Conservation (phyloP, 1,284 basidiomycete genomes). For the Trametes polyzona region DNA sequence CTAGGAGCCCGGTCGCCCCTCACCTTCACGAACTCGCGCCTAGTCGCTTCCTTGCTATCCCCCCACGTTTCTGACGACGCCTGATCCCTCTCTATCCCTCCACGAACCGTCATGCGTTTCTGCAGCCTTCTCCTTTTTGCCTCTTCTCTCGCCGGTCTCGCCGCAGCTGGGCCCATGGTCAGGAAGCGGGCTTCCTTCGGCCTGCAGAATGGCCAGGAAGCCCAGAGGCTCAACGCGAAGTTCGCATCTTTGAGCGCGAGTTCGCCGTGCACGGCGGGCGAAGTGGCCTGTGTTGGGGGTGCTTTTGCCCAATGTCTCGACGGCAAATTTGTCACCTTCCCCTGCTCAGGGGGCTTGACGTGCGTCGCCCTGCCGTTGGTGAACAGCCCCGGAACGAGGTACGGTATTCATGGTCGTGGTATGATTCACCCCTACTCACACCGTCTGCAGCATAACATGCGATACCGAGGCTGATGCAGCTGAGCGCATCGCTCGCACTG, state of each 20-base stretch:
- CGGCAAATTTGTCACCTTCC: slow-evolving; percentile 44
- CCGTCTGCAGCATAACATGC: slow-evolving; percentile 28
- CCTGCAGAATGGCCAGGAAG: slow-evolving; percentile 47
- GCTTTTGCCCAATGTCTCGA: slow-evolving; percentile 47
- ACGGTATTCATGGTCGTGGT: neutral
- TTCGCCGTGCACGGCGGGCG: slow-evolving; percentile 42
- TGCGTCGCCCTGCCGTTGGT: slow-evolving; percentile 62
- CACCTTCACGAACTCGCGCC: slow-evolving; percentile 24
- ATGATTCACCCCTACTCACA: neutral
- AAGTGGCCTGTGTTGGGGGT: slow-evolving; percentile 38
- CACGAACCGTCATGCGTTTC: slow-evolving; percentile 29
- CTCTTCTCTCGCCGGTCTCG: slow-evolving; percentile 23
- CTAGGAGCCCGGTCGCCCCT: slow-evolving; percentile 25
- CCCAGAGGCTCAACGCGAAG: slow-evolving; percentile 48
- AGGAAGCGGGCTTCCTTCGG: slow-evolving; percentile 31
- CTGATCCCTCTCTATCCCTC: slow-evolving; percentile 4
- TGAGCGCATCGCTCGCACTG: slow-evolving; percentile 25
- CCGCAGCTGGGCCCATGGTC: slow-evolving; percentile 26
- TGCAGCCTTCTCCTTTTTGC: slow-evolving; percentile 25
- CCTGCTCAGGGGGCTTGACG: slow-evolving; percentile 43
- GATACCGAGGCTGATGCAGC: slow-evolving; percentile 28
- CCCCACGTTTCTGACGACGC: slow-evolving; percentile 16
- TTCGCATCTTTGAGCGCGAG: slow-evolving; percentile 43
- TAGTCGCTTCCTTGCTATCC: slow-evolving; percentile 22
- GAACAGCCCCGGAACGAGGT: slow-evolving; percentile 48